Base-by-base conservation (phyloP, 2,329 filamentous ascomycete genomes). In the Graphilbum fragrans region DNA sequence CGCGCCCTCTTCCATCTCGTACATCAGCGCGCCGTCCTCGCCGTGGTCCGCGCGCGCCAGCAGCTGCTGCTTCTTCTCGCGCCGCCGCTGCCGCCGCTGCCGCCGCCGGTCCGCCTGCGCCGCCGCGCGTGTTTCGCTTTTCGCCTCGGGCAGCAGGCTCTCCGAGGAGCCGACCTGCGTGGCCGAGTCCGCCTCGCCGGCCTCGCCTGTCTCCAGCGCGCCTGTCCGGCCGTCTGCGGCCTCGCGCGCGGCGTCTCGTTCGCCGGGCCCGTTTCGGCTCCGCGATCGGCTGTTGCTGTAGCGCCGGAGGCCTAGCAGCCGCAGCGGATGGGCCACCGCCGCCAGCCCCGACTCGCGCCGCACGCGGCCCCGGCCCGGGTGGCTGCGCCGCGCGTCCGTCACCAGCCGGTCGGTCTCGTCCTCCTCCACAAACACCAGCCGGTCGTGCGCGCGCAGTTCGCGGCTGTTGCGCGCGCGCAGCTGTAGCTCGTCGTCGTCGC, bases 1-100 rank as follows among this genome's bases (percentile, higher is more conserved):
- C 3, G 70, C 74, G 1, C 86, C 86, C 55, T 87, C 82, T 59
- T 95, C 88, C 82, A 90, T 86, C 62, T 92, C 84, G 58, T 86
- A 88, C 80, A 94, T 85, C 53, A 93, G 65, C 58, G 80, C 75
- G 31, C 81, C 80, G 49, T 85, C 77, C 55, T 86, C 82, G 42
- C 78, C 78, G 45, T 77, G 59, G 21, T 65, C 65, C 4, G 74
- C 74, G 40, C 72, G 64, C 42, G 67, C 63, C 50, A 69, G 59
- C 54, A 73, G 57, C 48, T 61, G 65, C 47, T 70, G 68, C 61
- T 63, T 68, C 59, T 74, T 76, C 52, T 66, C 63, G 49, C 63
- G 61, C 41, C 74, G 63, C 54, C 72, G 64, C 34, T 64, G 59
- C 43, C 68, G 67, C 37, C 74, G 63, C 37, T 58, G 59, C 42